Base-by-base conservation (phyloP, 2,329 filamentous ascomycete species). In the Didymella pomorum region DNA sequence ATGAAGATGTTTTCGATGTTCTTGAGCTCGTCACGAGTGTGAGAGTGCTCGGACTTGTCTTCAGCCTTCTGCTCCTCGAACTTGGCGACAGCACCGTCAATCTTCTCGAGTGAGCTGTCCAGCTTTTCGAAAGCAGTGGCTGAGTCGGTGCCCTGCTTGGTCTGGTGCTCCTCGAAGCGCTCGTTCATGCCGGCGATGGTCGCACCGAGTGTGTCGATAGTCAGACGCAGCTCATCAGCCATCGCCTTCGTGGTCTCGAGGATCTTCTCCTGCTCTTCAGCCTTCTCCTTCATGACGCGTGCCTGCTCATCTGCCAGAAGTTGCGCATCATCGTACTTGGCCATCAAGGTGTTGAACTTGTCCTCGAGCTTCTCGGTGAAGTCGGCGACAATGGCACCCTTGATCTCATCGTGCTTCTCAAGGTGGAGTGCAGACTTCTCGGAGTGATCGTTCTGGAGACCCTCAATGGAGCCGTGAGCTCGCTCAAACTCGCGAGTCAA, bases 401-500 rank as follows among this genome's bases (percentile, higher is more conserved):
- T 83, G 54, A 81, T 79, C 67, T 88, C 85, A 21, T 86, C 84
- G 31, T 87, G 84, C 73, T 88, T 88, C 63, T 85, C 82, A 10
- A 86, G 74, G 16, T 81, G 70, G 16, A 83, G 79, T 2, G 83
- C 80, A 43, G 85, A 81, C 51, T 84, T 82, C 66, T 87, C 83
- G 41, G 86, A 91, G 3, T 88, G 85, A 61, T 96, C 92, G n/a
- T 92, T 82, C 78, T 94, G 95, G 51, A 88, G 85, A 7, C 89
- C 90, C 56, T 91, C 89, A 23, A 95, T 84, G n/a, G 90, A 87
- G 16, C 88, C 87, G 66, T 92, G 90, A 11, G 91, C 89, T 62
- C 93, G 90, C 69, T 97, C 93, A 60, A 98, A 97, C 72, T 97
- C 93, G 1, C 86, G 81, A 75, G 90, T 93, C 77, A 98, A 87